Percentiles rank a stretch among this genome's conserved stretches.
Evolutionary conservation across 805 yeast genomes (phyloP).

Genomic region (Allodekkera sacchari): DNA sequence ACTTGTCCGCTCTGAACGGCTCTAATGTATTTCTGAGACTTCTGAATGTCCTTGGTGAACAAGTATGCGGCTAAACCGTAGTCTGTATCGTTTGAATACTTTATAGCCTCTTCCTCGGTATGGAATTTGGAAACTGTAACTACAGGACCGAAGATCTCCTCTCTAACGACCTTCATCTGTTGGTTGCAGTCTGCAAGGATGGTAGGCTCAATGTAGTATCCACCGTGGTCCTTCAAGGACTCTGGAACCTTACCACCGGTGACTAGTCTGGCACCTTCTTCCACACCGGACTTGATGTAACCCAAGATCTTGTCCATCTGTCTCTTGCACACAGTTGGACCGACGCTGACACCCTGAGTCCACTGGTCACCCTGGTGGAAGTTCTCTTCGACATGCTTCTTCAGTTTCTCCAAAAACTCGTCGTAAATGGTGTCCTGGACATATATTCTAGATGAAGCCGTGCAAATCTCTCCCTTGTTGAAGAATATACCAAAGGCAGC

Average conservation of each 20-base stretch:
- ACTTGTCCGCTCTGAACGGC: conserved; percentile 80
- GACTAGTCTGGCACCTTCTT: conserved; percentile 74
- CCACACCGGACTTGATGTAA: conserved; percentile 68
- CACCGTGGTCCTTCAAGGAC: conserved; percentile 35
- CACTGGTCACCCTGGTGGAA: conserved; percentile 78
- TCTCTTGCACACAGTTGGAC: conserved; percentile 80
- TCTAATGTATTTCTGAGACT: conserved; percentile 67
- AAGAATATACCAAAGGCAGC: conserved; percentile 78
- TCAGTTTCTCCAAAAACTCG: conserved; percentile 55
- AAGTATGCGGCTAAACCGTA: conserved; percentile 92
- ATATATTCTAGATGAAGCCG: conserved; percentile 88
- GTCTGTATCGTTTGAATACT: conserved; percentile 67
- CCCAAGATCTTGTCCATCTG: conserved; percentile 74
- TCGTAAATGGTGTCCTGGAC: conserved; percentile 84
- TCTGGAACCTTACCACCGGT: conserved; percentile 50
- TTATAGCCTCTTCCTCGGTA: conserved; percentile 74
- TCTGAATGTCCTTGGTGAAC: conserved; percentile 68
- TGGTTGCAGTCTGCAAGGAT: conserved; percentile 64
- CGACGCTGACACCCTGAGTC: conserved; percentile 70
- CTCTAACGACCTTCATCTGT: conserved; percentile 60
- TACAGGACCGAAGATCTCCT: conserved; percentile 89
- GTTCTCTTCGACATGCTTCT: conserved; percentile 38
- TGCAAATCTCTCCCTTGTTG: conserved; percentile 94
- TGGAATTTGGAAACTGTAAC: conserved; percentile 75
- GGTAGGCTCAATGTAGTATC: conserved; percentile 67